Evolutionary conservation across 1,284 basidiomycete genomes (phyloP), one percentile per base, ranked within the genome.

Genomic region (Butyriboletus appendiculatus): DNA sequence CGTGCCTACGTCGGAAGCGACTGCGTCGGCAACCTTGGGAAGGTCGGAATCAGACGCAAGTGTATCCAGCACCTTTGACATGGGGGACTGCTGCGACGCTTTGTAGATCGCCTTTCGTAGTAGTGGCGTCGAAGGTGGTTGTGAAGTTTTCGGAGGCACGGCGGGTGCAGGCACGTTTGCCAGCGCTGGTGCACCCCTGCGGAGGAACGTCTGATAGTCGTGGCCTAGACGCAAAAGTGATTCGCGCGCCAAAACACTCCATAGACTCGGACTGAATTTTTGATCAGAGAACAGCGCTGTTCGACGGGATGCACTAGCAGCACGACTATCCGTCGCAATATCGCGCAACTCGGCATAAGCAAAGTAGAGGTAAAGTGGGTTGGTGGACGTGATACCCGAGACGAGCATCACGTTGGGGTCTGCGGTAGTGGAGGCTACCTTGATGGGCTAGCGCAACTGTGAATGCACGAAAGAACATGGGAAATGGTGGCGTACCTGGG

Each of bases 261-360:
- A 92, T 5, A 88, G 66, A 50, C 73, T 83, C 0, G 85, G 85
- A 24, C 75, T 79, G 43, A 81, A 79, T 61, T 85, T 88, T 64
- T 88, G 85, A 62, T 92, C 88, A 1, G 76, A 78, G 62, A 91
- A 91, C 1, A 92, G 68, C 0, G 80, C 77, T 1, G 78, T 75
- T 8, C 89, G 77, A 34, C 76, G 74, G 0, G 76, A 62, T 14
- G 71, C 65, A 0, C 76, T 77, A 5, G 70, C 56, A 0, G 75
- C 48, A 4, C 74, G 72, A 15, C 75, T 69, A 30, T 79, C 78
- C 14, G 68, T 61, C 1, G 81, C 75, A 12, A 85, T 62, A 1
- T 75, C 71, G 4, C 64, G 65, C 35, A 88, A 72, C 57, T 87
- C 85, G 0, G 75, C 71, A 53, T 81, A 84, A 0, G 85, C 84